Conservation (phyloP, 495 filamentous ascomycete genomes). For the Bryoglossum gracile region DNA sequence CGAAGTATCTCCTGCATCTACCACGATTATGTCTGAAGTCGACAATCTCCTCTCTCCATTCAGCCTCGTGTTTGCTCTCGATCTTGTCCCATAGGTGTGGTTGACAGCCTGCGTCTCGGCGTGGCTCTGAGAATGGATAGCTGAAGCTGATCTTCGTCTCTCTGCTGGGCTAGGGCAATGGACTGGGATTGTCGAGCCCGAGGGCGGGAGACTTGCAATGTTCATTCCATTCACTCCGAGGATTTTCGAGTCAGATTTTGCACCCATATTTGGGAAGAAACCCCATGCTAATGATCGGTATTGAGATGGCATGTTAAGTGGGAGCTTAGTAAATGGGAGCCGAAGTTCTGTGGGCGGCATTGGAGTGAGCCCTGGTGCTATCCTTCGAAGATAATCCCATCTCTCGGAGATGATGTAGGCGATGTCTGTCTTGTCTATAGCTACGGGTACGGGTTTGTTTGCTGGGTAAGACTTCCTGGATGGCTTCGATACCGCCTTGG, state of each 20-base stretch:
- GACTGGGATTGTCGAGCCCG: constrained; percentile 6
- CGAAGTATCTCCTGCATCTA: constrained; percentile 1
- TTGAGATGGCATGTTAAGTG: constrained; percentile 2
- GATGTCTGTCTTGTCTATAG: not conserved
- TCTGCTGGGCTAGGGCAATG: too few species aligned
- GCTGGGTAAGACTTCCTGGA: not conserved
- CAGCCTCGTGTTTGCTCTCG: not conserved
- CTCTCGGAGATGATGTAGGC: constrained; percentile 3
- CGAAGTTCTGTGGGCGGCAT: constrained; percentile 5
- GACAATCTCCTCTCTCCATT: not conserved
- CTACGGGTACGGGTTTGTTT: constrained; percentile 1
- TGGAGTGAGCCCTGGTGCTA: constrained; percentile 4
- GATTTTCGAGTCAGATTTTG: not conserved
- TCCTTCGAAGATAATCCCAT: constrained; percentile 14
- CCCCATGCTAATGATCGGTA: constrained; percentile 7
- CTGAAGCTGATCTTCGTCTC: not conserved
- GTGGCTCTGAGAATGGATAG: too few species aligned
- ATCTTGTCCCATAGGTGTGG: constrained; percentile 14
- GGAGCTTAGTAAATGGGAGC: not conserved
- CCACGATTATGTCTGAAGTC: constrained; percentile 5
- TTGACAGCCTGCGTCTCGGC: not conserved
- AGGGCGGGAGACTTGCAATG: constrained; percentile 14
- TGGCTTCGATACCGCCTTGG: constrained; percentile 1
- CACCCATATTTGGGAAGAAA: constrained; percentile 13
- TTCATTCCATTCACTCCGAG: constrained; percentile 9